Base-by-base conservation (phyloP, 2,329 filamentous ascomycete species). In the Beauveria sp. region DNA sequence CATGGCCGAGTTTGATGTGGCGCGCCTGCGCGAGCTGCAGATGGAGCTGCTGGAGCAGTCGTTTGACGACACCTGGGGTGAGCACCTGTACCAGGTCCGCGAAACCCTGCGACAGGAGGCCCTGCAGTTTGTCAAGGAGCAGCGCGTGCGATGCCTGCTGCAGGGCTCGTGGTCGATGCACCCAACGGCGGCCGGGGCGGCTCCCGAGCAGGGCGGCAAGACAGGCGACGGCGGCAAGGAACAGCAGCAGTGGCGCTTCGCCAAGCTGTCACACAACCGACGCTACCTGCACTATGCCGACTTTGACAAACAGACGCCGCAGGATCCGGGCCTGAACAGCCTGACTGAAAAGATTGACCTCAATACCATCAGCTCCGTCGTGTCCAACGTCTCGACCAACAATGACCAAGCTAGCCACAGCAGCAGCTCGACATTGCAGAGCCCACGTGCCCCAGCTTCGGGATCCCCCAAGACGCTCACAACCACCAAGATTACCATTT, bases 61-160 rank as follows among this genome's bases (percentile, higher is more conserved):
- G 0, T 98, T 98, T 70, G 93, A 98, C 72, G 91, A 96, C 71
- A 90, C 90, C 54, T 99, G 95, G 95, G 93, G 93, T 14, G 85
- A 90, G 64, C 92, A 98, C 74, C 80, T 99, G 30, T 85, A 85
- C 65, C 91, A 95, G 74, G 90, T 96, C n/a, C 88, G 92, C 40
- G 91, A 97, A 60, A 91, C 96, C 72, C 81, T 98, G 50, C 89
- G 91, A 67, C 87, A 93, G 68, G 95, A 99, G 74, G 92, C 93
- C 12, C 77, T 97, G 59, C 91, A 96, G 69, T 99, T 99, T 70
- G 90, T 98, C 74, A 97, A 96, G 74, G 95, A 99, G 76, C 95
- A 99, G 74, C 86, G 95, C 43, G 90, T 98, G 64, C 84, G 95
- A 59, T 97, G 93, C 71, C 79, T 99, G 45, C 82, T 98, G 4